These are phyloP conservation scores for Fusarium heterosporum DNA, from an alignment of 2,329 filamentous ascomycete genomes.

Conservation along the genomic window DNA sequence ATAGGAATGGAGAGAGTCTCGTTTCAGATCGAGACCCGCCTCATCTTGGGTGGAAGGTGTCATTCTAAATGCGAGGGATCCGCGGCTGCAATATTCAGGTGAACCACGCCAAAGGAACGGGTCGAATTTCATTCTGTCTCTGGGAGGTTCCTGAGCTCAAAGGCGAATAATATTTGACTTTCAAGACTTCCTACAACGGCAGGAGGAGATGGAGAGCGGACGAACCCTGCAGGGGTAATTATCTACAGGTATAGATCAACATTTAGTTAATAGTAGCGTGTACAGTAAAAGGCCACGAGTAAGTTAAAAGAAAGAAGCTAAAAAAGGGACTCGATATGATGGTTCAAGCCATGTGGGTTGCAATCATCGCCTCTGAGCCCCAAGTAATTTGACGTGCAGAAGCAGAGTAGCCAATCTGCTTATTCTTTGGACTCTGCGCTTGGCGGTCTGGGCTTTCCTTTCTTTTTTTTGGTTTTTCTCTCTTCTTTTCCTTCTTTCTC, in stretches of 20 bases:
- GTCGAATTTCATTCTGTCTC: constrained; percentile 27
- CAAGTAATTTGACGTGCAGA: constrained; percentile 45
- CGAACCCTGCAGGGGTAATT: constrained; percentile 32
- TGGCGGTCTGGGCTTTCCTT: constrained; percentile 6
- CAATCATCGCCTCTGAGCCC: constrained; percentile 24
- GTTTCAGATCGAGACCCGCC: constrained; percentile 43
- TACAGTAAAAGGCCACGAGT: constrained; percentile 12
- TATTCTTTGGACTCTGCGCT: constrained; percentile 11
- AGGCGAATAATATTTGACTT: neutral
- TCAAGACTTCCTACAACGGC: constrained; percentile 24
- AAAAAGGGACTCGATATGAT: constrained; percentile 33
- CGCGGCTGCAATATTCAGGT: constrained; percentile 42
- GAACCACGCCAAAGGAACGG: constrained; percentile 35
- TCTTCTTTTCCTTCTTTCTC: neutral
- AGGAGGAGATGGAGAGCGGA: constrained; percentile 30
- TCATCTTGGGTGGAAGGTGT: constrained; percentile 13
- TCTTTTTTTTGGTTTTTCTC: neutral
- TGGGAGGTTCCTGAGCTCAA: neutral
- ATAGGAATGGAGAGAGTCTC: constrained; percentile 27
- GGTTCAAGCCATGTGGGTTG: constrained; percentile 24
- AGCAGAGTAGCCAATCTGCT: constrained; percentile 25
- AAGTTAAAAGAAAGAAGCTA: constrained; percentile 26
- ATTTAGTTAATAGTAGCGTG: constrained; percentile 3
- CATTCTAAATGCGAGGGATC: constrained; percentile 14
- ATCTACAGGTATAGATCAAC: constrained; percentile 9